These are phyloP conservation scores for Monilinia laxa DNA, from an alignment of 2,329 filamentous ascomycete genomes.

Conservation along the genomic window DNA sequence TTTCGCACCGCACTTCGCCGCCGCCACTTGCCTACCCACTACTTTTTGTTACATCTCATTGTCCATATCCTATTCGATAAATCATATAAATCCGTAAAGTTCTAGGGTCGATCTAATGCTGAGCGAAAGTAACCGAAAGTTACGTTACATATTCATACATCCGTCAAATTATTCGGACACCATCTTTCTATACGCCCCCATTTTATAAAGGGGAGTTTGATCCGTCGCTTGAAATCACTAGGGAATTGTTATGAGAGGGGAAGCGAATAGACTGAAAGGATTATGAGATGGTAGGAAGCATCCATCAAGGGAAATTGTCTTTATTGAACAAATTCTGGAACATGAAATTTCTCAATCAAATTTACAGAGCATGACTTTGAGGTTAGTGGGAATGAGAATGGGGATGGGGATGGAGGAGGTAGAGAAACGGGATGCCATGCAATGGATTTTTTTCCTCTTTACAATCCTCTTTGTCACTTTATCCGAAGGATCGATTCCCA, in stretches of 20 bases:
- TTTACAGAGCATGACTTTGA: neutral
- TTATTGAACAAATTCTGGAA: neutral
- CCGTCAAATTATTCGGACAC: neutral
- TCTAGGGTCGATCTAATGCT: neutral
- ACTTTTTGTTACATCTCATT: constrained; percentile 5
- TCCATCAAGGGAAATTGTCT: neutral
- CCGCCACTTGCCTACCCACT: neutral
- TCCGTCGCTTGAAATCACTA: neutral
- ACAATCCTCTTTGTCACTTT: constrained; percentile 19
- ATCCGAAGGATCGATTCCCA: constrained; percentile 18
- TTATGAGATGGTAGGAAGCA: neutral
- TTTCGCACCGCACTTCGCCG: constrained; percentile 5
- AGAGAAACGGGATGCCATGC: constrained; percentile 6
- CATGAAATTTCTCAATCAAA: constrained; percentile 2
- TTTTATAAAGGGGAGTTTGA: neutral
- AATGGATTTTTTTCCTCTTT: constrained; percentile 13
- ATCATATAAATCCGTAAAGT: constrained; percentile 9
- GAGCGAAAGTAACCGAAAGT: constrained; percentile 5
- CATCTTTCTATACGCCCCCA: neutral
- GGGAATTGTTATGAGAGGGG: neutral
- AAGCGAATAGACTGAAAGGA: neutral
- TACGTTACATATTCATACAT: constrained; percentile 16
- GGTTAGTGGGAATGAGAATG: neutral
- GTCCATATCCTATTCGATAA: constrained; percentile 8
- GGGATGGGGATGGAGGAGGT: neutral